Base-by-base conservation (phyloP, 257 asterid genomes). In the Cinchona pubescens region DNA sequence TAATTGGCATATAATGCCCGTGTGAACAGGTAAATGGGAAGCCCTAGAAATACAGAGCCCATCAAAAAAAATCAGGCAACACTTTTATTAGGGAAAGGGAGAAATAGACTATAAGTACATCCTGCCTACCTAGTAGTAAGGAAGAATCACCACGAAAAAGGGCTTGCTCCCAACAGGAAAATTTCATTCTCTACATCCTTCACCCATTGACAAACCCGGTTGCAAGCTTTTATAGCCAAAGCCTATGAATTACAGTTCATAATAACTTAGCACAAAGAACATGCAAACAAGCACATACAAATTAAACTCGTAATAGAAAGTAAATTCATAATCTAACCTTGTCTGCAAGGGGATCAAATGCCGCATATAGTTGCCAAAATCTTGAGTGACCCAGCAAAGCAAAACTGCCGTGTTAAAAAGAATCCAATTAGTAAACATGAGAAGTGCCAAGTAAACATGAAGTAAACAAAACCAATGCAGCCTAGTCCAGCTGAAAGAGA, bases 311-410 rank as follows among this genome's bases (percentile, higher is more conserved):
- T 29, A 43, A 38, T 7, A 66, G 60, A 65, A 69, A 60, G 19
- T 37, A 29, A 32, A 18, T n/a, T 70, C 67, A 79, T 37, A 56
- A 74, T 46, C 89, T 34, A 74, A 92, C 98, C 99, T 95, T 95
- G 91, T 95, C 99, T 34, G 98, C 99, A n/a, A 95, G 94, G 76
- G 99, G 99, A 88, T 95, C 99, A 85, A 95, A 95, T 72, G 97
- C 96, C 34, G 97, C 99, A 83, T 92, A 95, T 38, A 92, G 91
- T 80, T 95, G n/a, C n/a, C 99, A 73, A 95, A 95, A 85, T 95
- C 99, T 80, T 82, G 94, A 62, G 99, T 92, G 68, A 91, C 96
- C 99, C 99, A 95, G 85, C 99, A 92, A 79, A 92, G 96, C 68
- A 95, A 85, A 82, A 91, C 99, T 95, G 96, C 76, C 64, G 76